These are phyloP conservation scores for Xylariaceae sp. DNA, from an alignment of 2,329 filamentous ascomycete species.

Conservation along the genomic window DNA sequence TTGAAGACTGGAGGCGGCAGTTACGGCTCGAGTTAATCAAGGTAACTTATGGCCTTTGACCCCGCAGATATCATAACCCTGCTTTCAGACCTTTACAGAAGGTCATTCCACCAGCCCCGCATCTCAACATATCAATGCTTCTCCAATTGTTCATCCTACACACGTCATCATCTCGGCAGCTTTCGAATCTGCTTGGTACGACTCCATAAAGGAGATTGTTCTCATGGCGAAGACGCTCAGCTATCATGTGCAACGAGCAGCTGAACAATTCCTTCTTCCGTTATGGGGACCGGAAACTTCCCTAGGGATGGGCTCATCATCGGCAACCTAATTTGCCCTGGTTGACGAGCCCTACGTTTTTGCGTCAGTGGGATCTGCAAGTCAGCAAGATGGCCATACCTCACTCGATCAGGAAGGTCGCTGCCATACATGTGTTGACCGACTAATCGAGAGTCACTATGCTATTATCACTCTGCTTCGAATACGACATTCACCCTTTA, in stretches of 20 bases:
- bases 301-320: not conserved
- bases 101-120: too few species aligned
- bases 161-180: not conserved
- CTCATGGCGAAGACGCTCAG: not conserved
- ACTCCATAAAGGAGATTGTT: not conserved
- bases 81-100: too few species aligned
- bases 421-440: not conserved
- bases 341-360: not conserved
- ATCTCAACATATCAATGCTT: too few species aligned
- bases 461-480: not conserved
- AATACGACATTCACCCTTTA: slow-evolving; percentile 14
- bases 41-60: too few species aligned
- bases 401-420: slow-evolving; percentile 27
- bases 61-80: too few species aligned
- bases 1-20: too few species aligned
- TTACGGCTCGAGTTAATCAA: too few species aligned
- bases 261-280: not conserved
- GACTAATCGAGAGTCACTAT: not conserved
- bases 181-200: not conserved
- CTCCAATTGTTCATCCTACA: not conserved
- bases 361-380: slow-evolving; percentile 20
- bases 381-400: slow-evolving; percentile 6
- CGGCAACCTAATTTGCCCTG: not conserved
- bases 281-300: not conserved
- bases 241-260: not conserved